These are phyloP conservation scores for Wickerhamiella australiensis DNA, from an alignment of 805 yeast genomes.

Conservation along the genomic window DNA sequence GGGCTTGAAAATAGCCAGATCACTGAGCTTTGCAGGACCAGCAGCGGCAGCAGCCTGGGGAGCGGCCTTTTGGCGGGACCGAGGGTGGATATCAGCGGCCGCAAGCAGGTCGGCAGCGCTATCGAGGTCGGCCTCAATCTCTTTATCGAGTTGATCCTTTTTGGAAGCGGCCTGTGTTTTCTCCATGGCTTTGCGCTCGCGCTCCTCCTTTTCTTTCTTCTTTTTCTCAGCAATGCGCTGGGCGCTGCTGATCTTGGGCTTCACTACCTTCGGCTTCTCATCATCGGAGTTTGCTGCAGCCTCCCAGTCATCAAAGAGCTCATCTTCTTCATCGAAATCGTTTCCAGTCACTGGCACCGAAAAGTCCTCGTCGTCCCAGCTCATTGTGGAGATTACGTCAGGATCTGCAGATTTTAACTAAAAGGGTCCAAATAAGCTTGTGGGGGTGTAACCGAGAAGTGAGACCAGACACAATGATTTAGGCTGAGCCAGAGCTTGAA, in stretches of 20 bases:
- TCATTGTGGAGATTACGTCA: neutral
- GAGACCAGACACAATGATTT: too few relatives aligned
- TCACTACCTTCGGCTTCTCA: constrained; percentile 32
- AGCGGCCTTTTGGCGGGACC: constrained; percentile 34
- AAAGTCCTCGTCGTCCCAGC: constrained; percentile 76
- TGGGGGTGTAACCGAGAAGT: too few relatives aligned
- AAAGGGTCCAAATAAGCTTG: too few relatives aligned
- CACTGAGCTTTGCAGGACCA: constrained; percentile 29
- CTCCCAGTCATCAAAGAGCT: constrained; percentile 87
- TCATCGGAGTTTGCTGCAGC: constrained; percentile 56
- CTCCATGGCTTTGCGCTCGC: constrained; percentile 34
- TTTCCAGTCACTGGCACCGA: constrained; percentile 54
- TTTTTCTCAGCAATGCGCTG: constrained; percentile 32
- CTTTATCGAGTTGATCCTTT: constrained; percentile 67
- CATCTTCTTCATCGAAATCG: constrained; percentile 69
- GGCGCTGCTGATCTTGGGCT: constrained; percentile 36
- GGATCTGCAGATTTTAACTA: too few relatives aligned
- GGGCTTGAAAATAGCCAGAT: constrained; percentile 61
- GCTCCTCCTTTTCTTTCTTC: constrained; percentile 38
- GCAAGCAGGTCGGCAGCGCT: constrained; percentile 90
- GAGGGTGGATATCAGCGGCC: constrained; percentile 36
- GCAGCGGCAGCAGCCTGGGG: constrained; percentile 28
- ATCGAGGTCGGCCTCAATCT: constrained; percentile 72
- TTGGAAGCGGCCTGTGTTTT: constrained; percentile 49
- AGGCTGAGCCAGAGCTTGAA: too few relatives aligned